Evolutionary conservation across 371 early-diverging fungal genomes (phyloP).

Genomic region (Dichotomocladium elegans): DNA sequence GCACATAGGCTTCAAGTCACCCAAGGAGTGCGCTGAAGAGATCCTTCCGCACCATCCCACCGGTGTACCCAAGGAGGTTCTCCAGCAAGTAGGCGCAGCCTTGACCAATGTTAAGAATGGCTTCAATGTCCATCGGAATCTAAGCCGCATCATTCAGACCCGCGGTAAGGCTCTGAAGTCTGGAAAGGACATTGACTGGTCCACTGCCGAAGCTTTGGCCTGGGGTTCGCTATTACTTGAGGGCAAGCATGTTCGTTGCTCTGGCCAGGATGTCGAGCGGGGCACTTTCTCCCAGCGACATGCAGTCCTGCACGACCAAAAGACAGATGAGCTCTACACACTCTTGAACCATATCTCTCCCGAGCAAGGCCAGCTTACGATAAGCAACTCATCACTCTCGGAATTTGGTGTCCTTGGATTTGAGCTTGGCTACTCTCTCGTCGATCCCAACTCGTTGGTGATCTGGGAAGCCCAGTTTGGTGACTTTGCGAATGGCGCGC

Average conservation of each 20-base stretch:
- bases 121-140: conserved; percentile 85
- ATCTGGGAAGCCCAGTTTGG: conserved; percentile 99
- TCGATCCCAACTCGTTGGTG: conserved; percentile 87
- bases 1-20: conserved; percentile 66
- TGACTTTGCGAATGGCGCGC: conserved; percentile 96
- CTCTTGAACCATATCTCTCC: conserved; percentile 82
- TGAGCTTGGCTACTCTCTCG: conserved; percentile 95
- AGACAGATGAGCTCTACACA: conserved; percentile 65
- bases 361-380: conserved; percentile 81
- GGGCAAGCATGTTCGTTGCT: conserved; percentile 87
- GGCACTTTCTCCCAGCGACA: conserved; percentile 98
- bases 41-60: conserved; percentile 66
- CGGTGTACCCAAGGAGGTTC: conserved; percentile 74
- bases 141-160: conserved; percentile 80
- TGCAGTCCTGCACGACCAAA: conserved; percentile 91
- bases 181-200: conserved; percentile 89
- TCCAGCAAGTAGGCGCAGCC: conserved; percentile 78
- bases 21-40: conserved; percentile 80
- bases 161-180: conserved; percentile 76
- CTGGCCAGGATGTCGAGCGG: conserved; percentile 97
- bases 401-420: conserved; percentile 96
- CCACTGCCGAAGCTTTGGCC: conserved; percentile 93
- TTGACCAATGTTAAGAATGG: conserved; percentile 76
- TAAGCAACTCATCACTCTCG: conserved; percentile 92
- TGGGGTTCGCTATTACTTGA: conserved; percentile 90